phyloP scores from a whole-genome alignment of 2,329 filamentous ascomycete species.

The Nemania sp. region DNA sequence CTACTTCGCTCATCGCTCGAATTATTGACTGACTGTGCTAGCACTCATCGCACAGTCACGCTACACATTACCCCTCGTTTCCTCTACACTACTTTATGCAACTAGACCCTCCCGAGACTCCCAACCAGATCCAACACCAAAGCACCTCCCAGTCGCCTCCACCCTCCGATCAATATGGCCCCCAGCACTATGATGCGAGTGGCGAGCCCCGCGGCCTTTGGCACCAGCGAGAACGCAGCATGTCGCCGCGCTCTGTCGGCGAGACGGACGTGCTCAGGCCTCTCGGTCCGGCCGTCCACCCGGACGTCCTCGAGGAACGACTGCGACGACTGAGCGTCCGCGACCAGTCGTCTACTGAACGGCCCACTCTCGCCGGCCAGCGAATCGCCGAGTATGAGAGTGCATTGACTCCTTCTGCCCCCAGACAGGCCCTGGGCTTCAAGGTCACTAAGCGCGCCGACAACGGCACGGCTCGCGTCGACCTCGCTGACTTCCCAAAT shows the following conservation, averaged over 20 bases:
- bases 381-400: slow-evolving; percentile 66
- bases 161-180: slow-evolving; percentile 61
- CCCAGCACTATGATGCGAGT: slow-evolving; percentile 51
- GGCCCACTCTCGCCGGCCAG: slow-evolving; percentile 50
- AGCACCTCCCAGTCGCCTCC: slow-evolving; percentile 43
- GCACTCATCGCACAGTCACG: slow-evolving; percentile 55
- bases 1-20: not conserved
- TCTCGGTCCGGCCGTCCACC: slow-evolving; percentile 44
- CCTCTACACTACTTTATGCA: slow-evolving; percentile 65
- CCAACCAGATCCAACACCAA: slow-evolving; percentile 33
- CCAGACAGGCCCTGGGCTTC: slow-evolving; percentile 57
- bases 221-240: slow-evolving; percentile 42
- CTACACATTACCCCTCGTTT: slow-evolving; percentile 38
- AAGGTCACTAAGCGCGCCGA: slow-evolving; percentile 57
- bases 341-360: slow-evolving; percentile 34
- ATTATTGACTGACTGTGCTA: slow-evolving; percentile 54
- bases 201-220: slow-evolving; percentile 42
- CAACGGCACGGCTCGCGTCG: slow-evolving; percentile 45
- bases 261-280: slow-evolving; percentile 33
- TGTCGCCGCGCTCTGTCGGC: slow-evolving; percentile 44
- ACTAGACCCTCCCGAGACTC: slow-evolving; percentile 54
- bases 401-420: slow-evolving; percentile 54
- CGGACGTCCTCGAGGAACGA: slow-evolving; percentile 53
- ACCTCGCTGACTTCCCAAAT: slow-evolving; percentile 72
- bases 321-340: slow-evolving; percentile 57